Evolutionary conservation across 805 yeast species (phyloP).

Genomic region (Candida manassasensis): DNA sequence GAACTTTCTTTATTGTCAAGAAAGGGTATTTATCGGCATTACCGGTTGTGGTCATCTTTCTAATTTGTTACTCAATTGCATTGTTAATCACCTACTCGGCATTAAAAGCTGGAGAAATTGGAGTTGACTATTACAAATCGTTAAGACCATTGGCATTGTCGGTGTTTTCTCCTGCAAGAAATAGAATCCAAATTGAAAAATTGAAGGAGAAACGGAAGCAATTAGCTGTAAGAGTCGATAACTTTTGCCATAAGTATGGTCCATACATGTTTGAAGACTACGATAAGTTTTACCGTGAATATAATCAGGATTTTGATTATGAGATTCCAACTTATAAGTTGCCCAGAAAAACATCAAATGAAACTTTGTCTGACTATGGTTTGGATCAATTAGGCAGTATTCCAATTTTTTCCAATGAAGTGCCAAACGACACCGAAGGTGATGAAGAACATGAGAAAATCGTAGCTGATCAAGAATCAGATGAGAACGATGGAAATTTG

Average conservation of each 20-base stretch:
- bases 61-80: constrained; percentile 30
- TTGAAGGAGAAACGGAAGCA: constrained; percentile 24
- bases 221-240: constrained; percentile 26
- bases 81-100: constrained; percentile 39
- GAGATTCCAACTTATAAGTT: neutral
- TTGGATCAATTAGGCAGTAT: constrained; percentile 21
- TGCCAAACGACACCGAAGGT: constrained; percentile 5
- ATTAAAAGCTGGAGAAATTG: constrained; percentile 38
- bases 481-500: neutral
- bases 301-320: constrained; percentile 10
- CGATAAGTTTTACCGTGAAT: constrained; percentile 26
- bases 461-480: constrained; percentile 3
- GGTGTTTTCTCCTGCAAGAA: constrained; percentile 23
- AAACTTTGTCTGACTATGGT: constrained; percentile 6
- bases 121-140: constrained; percentile 38
- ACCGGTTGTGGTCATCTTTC: constrained; percentile 17
- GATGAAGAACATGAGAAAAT: constrained; percentile 4
- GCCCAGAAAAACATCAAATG: neutral
- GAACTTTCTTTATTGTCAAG: constrained; percentile 20
- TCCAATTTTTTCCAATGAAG: constrained; percentile 23
- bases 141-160: constrained; percentile 34
- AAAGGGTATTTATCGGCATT: constrained; percentile 8
- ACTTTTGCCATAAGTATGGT: constrained; percentile 34
- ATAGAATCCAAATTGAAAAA: constrained; percentile 26
- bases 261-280: constrained; percentile 37